Conservation (phyloP, 106 monocot species). For the Dioscorea zingiberensis region DNA sequence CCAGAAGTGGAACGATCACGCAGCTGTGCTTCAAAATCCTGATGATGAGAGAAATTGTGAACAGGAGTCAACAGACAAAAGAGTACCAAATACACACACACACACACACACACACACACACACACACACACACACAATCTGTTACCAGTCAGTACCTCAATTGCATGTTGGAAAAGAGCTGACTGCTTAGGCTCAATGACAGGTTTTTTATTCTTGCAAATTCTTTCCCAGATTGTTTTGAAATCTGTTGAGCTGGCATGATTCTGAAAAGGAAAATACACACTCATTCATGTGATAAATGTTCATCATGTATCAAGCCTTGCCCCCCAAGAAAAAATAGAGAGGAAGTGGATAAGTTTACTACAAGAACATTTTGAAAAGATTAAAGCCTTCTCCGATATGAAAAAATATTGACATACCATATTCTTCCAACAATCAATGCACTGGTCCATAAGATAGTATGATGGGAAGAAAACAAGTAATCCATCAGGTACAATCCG, state of each 20-base stretch:
- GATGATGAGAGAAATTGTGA: constrained; percentile 9
- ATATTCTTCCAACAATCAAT: constrained; percentile 90
- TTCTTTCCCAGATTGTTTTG: constrained; percentile 91
- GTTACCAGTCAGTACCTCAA: constrained; percentile 41
- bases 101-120: not conserved
- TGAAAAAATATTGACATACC: constrained; percentile 33
- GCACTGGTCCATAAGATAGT: constrained; percentile 94
- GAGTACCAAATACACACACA: too few species aligned
- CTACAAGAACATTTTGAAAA: too few species aligned
- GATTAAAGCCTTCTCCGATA: too few species aligned
- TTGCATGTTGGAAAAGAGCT: constrained; percentile 66
- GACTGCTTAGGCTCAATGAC: constrained; percentile 96
- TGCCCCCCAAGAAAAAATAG: too few species aligned
- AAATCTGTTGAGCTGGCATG: constrained; percentile 60
- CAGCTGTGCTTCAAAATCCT: constrained; percentile 87
- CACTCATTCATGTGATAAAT: not conserved
- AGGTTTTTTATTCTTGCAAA: constrained; percentile 94
- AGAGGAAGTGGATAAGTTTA: too few species aligned
- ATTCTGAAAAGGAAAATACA: constrained; percentile 34
- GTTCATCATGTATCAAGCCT: too few species aligned
- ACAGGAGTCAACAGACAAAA: too few species aligned
- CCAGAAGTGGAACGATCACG: constrained; percentile 60
- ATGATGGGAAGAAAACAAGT: constrained; percentile 95
- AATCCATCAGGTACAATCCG: constrained; percentile 93
- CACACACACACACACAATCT: not conserved